Conservation (phyloP, 495 filamentous ascomycete genomes). For the Mycothermus thermophilus region DNA sequence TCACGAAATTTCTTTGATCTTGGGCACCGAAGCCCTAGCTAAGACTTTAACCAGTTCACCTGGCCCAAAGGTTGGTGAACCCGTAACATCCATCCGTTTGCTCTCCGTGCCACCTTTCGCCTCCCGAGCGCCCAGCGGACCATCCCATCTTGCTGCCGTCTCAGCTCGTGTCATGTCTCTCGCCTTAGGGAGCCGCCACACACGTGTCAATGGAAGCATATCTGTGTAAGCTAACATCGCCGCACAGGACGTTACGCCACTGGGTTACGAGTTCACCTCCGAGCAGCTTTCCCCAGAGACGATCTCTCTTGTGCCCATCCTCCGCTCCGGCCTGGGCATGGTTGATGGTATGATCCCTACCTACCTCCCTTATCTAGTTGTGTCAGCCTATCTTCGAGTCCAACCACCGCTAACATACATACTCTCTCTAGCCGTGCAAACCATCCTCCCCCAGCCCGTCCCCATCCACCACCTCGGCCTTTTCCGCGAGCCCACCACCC, state of each 20-base stretch:
- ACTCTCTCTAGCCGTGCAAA: conserved; percentile 49
- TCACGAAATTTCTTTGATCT: conserved; percentile 70
- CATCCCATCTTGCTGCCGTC: too few species aligned
- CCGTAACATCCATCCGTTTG: neutral
- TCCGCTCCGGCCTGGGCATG: conserved; percentile 83
- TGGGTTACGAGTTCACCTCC: conserved; percentile 56
- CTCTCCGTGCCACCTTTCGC: neutral
- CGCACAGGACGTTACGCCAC: conserved; percentile 53
- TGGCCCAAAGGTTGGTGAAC: conserved; percentile 29
- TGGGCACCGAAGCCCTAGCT: conserved; percentile 73
- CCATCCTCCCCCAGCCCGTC: conserved; percentile 64
- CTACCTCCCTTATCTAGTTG: conserved; percentile 2
- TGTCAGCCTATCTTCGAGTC: conserved; percentile 1
- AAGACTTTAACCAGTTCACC: conserved; percentile 37
- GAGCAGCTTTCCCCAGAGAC: conserved; percentile 42
- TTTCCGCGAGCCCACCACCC: conserved; percentile 71
- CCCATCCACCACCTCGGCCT: conserved; percentile 89
- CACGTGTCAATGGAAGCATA: too few species aligned
- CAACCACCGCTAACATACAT: neutral
- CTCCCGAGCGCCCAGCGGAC: neutral
- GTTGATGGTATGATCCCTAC: conserved; percentile 45
- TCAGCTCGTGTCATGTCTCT: too few species aligned
- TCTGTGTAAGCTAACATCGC: neutral
- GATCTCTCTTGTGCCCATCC: conserved; percentile 78
- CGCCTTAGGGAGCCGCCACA: too few species aligned